Base-by-base conservation (phyloP, 129 eudicot genomes). In the Flaveria sonorensis region DNA sequence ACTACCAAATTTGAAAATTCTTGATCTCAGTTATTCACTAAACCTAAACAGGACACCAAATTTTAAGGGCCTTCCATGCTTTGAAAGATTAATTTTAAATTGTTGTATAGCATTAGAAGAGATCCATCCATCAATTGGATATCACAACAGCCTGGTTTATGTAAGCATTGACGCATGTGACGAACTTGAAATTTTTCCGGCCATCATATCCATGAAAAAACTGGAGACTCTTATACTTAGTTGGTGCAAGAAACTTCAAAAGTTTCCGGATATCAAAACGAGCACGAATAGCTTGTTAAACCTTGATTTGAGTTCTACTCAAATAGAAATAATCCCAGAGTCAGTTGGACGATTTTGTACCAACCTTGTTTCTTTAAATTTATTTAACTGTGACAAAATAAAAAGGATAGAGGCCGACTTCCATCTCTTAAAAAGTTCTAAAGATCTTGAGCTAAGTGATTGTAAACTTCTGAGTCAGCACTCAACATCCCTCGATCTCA, bases 81-180 rank as follows among this genome's bases (percentile, higher is more conserved):
- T 69, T 45, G 74, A 69, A 47, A 24, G 59, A 47, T 26, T 70
- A 43, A 2, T 47, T 1, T 51, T 70, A 4, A 0, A 64, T 2
- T 0, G 0, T 1, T 64, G 70, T 7, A 0, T 0, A 2, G 32
- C 13, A 6, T 32, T 64, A 16, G 13, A 32, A 64, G 23, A 32
- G 46, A 64, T 64, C 8, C 72, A 81, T 48, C 39, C 24, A n/a
- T 81, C 81, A 12, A 60, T 68, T 67, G 81, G 84, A 30, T 9
- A 47, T 71, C 63, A 51, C 26, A n/a, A 28, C 28, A 13, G 62
- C 24, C 43, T 71, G 51, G 47, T 50, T 7, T 26, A 6, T 18
- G 15, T 71, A 7, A 0, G 8, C 46, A 14, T 71, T 7, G 1
- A 1, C 0, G 0, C 9, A 0, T 70, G 74, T 24, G 0, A 0